phyloP scores from a whole-genome alignment of 176 grass and related monocot species.

The Typha latifolia region DNA sequence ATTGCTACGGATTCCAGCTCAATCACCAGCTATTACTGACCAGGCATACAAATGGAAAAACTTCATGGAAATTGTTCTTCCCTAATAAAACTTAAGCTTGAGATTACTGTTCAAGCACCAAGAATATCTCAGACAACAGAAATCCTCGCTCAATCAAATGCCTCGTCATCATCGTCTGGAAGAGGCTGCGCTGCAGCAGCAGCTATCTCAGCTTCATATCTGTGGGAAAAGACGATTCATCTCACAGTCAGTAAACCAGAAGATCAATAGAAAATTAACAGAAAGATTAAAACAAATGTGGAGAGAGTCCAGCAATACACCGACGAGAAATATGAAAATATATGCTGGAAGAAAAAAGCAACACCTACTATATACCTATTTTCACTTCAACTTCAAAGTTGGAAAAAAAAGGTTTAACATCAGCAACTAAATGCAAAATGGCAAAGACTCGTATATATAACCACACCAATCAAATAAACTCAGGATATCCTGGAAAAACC shows the following conservation, averaged over 20 bases:
- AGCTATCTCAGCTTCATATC: conserved; percentile 1
- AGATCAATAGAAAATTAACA: background rate
- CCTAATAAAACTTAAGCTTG: background rate
- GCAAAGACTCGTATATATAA: too few relatives aligned
- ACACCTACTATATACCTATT: too few relatives aligned
- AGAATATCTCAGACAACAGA: background rate
- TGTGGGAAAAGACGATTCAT: background rate
- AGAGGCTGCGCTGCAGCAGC: conserved; percentile 11
- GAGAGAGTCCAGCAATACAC: background rate
- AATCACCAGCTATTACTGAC: background rate
- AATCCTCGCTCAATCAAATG: conserved; percentile 27
- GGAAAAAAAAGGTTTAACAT: too few relatives aligned
- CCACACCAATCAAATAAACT: too few relatives aligned
- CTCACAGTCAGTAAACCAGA: background rate
- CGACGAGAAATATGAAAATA: too few relatives aligned
- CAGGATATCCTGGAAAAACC: too few relatives aligned
- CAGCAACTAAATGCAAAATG: too few relatives aligned
- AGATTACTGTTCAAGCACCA: background rate
- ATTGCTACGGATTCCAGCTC: background rate
- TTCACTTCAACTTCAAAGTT: too few relatives aligned
- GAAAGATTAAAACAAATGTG: background rate
- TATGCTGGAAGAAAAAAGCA: too few relatives aligned
- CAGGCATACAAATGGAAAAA: conserved; percentile 1
- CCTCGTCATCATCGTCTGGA: conserved; percentile 23
- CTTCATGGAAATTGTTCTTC: background rate